Conservation (phyloP, 306 rosid species). For the Aeschynomene evenia region DNA sequence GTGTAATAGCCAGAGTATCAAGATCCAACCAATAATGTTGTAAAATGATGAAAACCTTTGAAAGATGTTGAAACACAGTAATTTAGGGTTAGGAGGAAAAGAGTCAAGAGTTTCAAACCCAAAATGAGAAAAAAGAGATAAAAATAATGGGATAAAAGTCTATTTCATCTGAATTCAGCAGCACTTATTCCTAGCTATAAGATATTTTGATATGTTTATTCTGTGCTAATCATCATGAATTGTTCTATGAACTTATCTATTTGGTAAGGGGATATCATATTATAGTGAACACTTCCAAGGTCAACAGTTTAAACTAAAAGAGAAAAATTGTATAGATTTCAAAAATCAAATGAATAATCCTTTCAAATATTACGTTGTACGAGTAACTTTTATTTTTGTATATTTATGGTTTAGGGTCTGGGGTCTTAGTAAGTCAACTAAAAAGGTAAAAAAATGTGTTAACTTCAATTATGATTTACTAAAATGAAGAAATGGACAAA, state of each 20-base stretch:
- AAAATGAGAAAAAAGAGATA: not conserved
- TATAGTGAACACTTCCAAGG: not conserved
- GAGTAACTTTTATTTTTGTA: no score
- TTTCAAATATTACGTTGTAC: not conserved
- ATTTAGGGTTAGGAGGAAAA: slow-evolving; percentile 15
- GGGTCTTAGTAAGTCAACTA: no score
- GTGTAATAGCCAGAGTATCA: slow-evolving; percentile 22
- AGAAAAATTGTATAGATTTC: no score
- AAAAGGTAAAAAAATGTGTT: no score
- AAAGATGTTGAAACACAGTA: not conserved
- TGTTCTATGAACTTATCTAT: not conserved
- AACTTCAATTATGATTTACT: no score
- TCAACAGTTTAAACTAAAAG: not conserved
- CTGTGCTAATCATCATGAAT: not conserved
- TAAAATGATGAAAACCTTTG: slow-evolving; percentile 28
- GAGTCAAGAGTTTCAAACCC: not conserved
- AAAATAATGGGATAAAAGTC: not conserved
- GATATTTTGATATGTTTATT: not conserved
- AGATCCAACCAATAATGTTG: not conserved
- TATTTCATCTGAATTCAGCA: not conserved
- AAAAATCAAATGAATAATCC: not conserved
- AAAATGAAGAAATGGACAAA: no score
- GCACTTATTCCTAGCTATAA: not conserved
- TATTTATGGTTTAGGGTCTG: no score
- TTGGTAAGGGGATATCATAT: not conserved